Evolutionary conservation across 768 basidiomycete species (phyloP).

Genomic region (Naematelia aurantialba): DNA sequence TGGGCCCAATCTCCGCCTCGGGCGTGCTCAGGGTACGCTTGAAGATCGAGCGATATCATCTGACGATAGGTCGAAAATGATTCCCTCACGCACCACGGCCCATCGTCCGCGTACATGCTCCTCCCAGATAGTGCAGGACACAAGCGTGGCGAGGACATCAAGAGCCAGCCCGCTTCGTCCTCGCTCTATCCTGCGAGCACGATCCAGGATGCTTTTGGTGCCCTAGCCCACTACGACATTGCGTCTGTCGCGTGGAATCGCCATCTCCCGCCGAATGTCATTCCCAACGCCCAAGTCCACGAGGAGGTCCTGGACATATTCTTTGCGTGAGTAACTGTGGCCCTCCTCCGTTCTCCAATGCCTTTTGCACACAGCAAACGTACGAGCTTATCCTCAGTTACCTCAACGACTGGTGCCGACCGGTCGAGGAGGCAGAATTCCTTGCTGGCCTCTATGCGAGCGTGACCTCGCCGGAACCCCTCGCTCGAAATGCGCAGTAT

Average conservation of each 20-base stretch:
- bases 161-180: background rate
- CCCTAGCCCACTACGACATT: background rate
- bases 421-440: constrained; percentile 3
- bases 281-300: background rate
- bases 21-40: background rate
- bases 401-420: constrained; percentile 9
- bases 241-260: background rate
- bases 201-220: background rate
- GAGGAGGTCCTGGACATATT: constrained; percentile 1
- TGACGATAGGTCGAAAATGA: constrained; percentile 5
- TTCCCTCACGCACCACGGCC: constrained; percentile 13
- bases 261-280: constrained; percentile 1
- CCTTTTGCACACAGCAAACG: too few species aligned
- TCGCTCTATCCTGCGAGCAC: background rate
- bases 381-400: constrained; percentile 1
- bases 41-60: background rate
- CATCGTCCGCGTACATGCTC: constrained; percentile 19
- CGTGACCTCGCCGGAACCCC: constrained; percentile 24
- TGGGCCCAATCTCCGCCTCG: background rate
- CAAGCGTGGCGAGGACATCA: background rate
- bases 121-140: constrained; percentile 5
- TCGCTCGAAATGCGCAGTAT: constrained; percentile 54
- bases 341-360: background rate
- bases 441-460: constrained; percentile 21
- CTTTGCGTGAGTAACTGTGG: constrained; percentile 1